phyloP scores from a whole-genome alignment of 768 basidiomycete genomes.

The Amanita rubescens region DNA sequence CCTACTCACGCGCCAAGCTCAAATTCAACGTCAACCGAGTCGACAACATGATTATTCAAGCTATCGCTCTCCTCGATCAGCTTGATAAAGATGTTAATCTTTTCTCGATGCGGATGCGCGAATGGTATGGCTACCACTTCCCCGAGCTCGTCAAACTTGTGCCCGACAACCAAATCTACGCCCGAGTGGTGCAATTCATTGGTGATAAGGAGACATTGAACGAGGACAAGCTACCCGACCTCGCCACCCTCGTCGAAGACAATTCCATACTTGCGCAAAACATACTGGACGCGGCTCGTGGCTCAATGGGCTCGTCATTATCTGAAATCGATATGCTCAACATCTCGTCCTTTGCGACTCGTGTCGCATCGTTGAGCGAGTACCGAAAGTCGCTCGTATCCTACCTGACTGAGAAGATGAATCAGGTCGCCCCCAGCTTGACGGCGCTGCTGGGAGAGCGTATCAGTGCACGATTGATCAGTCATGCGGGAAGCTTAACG shows the following conservation, averaged over 20 bases:
- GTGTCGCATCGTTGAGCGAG: conserved; percentile 87
- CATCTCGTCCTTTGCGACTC: conserved; percentile 83
- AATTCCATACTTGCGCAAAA: conserved; percentile 85
- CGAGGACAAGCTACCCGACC: conserved; percentile 74
- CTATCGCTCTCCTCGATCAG: conserved; percentile 95
- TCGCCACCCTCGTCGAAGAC: conserved; percentile 76
- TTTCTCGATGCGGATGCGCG: conserved; percentile 95
- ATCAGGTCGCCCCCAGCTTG: conserved; percentile 89
- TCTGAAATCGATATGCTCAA: conserved; percentile 94
- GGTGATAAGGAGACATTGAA: conserved; percentile 79
- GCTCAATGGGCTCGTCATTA: conserved; percentile 91
- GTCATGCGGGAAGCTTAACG: conserved; percentile 93
- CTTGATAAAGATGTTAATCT: conserved; percentile 99
- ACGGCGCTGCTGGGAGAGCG: conserved; percentile 88
- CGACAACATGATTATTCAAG: conserved; percentile 99
- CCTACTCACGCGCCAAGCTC: conserved; percentile 94
- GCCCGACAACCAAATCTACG: conserved; percentile 92
- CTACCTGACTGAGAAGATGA: conserved; percentile 96
- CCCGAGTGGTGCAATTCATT: conserved; percentile 76
- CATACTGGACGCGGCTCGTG: conserved; percentile 87
- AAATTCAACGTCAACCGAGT: conserved; percentile 96
- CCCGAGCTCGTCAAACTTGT: conserved; percentile 93
- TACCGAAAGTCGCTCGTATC: conserved; percentile 87
- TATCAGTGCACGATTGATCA: conserved; percentile 88
- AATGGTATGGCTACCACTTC: conserved; percentile 99